phyloP scores from a whole-genome alignment of 179 eudicot species.

The Gypsophila paniculata region DNA sequence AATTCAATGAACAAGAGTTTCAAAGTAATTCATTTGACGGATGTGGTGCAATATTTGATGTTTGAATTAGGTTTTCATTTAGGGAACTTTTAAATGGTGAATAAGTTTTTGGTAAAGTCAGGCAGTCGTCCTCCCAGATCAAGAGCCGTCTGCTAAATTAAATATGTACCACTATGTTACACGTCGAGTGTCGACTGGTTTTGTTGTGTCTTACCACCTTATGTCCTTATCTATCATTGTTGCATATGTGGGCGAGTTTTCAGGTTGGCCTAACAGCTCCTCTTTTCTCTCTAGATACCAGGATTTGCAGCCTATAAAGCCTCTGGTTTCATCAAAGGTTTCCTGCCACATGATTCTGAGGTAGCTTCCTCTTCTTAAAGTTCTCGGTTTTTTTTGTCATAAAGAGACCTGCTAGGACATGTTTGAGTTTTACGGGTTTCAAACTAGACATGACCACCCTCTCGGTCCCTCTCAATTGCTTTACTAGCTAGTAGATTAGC shows the following conservation, averaged over 20 bases:
- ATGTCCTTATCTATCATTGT: not conserved
- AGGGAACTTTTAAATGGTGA: not conserved
- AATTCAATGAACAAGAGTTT: too few relatives aligned
- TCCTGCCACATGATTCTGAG: slow-evolving; percentile 60
- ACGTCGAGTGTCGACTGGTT: slow-evolving; percentile 2
- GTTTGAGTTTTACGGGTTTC: not conserved
- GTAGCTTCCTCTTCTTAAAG: slow-evolving; percentile 32
- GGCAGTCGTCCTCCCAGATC: slow-evolving; percentile 4
- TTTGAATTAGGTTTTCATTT: slow-evolving; percentile 1
- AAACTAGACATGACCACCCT: not conserved
- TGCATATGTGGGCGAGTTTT: not conserved
- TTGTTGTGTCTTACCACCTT: not conserved
- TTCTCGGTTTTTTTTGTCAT: not conserved
- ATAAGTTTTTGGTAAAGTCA: not conserved
- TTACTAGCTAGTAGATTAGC: not conserved
- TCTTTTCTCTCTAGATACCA: slow-evolving; percentile 50
- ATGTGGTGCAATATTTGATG: not conserved
- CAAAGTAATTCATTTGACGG: not conserved
- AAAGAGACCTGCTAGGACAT: not conserved
- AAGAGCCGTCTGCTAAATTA: not conserved
- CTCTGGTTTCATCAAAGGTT: slow-evolving; percentile 59
- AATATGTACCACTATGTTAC: not conserved
- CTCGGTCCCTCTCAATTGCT: too few relatives aligned
- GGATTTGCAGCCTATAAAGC: slow-evolving; percentile 62
- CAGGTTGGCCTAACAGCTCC: not conserved